phyloP scores from a whole-genome alignment of 2,329 filamentous ascomycete species.

The Beauveria sp. region DNA sequence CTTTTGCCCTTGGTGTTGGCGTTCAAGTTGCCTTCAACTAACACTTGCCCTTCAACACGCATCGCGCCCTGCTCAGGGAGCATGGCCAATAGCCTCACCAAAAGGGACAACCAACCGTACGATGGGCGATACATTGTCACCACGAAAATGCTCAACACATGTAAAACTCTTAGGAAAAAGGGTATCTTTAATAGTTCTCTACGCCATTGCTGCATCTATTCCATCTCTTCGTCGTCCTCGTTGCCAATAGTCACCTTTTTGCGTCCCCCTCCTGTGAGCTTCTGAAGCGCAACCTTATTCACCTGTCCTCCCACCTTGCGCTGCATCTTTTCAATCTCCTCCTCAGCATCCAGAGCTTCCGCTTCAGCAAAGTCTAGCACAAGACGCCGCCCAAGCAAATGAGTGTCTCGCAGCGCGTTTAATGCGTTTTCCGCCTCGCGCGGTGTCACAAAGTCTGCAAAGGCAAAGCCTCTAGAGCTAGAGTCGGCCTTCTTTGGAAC shows the following conservation, averaged over 20 bases:
- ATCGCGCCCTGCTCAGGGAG: slow-evolving; percentile 5
- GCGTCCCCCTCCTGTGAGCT: slow-evolving; percentile 74
- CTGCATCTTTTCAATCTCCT: slow-evolving; percentile 94
- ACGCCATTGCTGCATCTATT: slow-evolving; percentile 21
- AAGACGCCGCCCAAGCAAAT: slow-evolving; percentile 81
- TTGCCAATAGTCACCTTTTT: slow-evolving; percentile 84
- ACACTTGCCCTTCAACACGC: not conserved
- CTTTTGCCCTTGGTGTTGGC: not conserved
- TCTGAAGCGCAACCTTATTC: slow-evolving; percentile 84
- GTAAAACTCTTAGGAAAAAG: not conserved
- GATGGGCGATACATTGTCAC: not conserved
- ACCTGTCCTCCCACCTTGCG: slow-evolving; percentile 87
- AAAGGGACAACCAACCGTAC: not conserved
- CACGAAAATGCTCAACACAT: not conserved
- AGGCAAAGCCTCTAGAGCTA: slow-evolving; percentile 85
- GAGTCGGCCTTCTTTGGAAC: slow-evolving; percentile 93
- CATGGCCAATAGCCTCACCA: slow-evolving; percentile 4
- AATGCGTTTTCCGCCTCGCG: slow-evolving; percentile 87
- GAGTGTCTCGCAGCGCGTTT: slow-evolving; percentile 84
- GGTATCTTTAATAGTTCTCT: slow-evolving; percentile 9
- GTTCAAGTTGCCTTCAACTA: not conserved
- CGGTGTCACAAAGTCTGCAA: slow-evolving; percentile 89
- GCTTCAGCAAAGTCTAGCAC: slow-evolving; percentile 88
- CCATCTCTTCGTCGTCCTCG: slow-evolving; percentile 55
- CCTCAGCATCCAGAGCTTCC: slow-evolving; percentile 85